Conservation (phyloP, 768 basidiomycete species). For the Sporobolomyces roseus region DNA sequence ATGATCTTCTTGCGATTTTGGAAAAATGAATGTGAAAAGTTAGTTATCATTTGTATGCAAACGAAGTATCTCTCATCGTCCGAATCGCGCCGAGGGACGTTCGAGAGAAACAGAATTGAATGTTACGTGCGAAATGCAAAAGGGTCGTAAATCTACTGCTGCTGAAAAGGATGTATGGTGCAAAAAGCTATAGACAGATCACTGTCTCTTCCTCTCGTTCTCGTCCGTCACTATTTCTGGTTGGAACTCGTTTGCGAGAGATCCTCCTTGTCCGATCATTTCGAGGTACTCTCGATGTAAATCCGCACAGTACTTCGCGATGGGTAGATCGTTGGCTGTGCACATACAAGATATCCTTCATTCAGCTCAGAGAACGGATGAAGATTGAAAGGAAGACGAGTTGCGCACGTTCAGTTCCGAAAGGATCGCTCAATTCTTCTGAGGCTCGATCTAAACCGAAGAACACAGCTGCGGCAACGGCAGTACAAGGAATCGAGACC, state of each 20-base stretch:
- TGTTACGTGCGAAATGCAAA: too few relatives aligned
- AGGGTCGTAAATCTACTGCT: too few relatives aligned
- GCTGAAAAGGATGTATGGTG: too few relatives aligned
- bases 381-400: background rate
- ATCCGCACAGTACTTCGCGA: slow-evolving; percentile 32
- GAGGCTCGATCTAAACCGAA: slow-evolving; percentile 31
- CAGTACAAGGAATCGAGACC: slow-evolving; percentile 25
- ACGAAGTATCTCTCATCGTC: too few relatives aligned
- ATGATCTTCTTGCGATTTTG: too few relatives aligned
- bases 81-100: too few relatives aligned
- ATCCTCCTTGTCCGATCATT: slow-evolving; percentile 31
- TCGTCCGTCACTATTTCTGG: background rate
- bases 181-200: too few relatives aligned
- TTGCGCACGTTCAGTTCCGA: slow-evolving; percentile 34
- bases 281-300: slow-evolving; percentile 31
- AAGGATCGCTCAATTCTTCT: slow-evolving; percentile 37
- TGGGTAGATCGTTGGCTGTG: slow-evolving; percentile 37
- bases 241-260: slow-evolving; percentile 20
- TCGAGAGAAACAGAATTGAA: too few relatives aligned
- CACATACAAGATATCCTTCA: background rate
- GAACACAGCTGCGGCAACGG: slow-evolving; percentile 27
- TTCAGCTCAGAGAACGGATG: too few relatives aligned
- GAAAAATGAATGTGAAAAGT: too few relatives aligned
- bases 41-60: too few relatives aligned
- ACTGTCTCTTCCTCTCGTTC: background rate